Percentiles rank a stretch among this genome's conserved stretches.
These are phyloP conservation scores for Annona squamosa DNA, from an alignment of 164 flowering plant genomes.

Conservation along the genomic window DNA sequence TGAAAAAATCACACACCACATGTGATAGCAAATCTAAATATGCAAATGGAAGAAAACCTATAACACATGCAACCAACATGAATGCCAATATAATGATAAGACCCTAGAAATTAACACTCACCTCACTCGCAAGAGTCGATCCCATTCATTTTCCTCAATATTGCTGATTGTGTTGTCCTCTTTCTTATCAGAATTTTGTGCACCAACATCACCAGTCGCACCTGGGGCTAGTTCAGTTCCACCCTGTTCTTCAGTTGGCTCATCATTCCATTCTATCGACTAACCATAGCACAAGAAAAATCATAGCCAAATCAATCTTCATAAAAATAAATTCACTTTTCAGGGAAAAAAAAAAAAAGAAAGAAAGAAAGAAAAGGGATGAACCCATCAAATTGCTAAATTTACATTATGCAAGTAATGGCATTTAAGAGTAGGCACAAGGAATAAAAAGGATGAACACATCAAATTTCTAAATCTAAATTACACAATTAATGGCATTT, in stretches of 20 bases:
- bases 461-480: neutral
- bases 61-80: too few species aligned
- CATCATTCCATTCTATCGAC: conserved; percentile 97
- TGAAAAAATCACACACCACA: neutral
- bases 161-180: conserved; percentile 34
- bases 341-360: neutral
- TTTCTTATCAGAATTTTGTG: conserved; percentile 50
- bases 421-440: neutral
- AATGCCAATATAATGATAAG: neutral
- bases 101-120: conserved; percentile 18
- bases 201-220: conserved; percentile 35
- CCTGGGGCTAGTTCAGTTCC: conserved; percentile 42
- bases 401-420: too few species aligned
- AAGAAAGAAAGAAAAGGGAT: too few species aligned
- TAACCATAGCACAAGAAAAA: conserved; percentile 13
- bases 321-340: neutral
- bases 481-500: too few species aligned
- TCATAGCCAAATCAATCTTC: neutral
- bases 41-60: neutral
- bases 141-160: conserved; percentile 98
- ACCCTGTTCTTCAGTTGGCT: conserved; percentile 64
- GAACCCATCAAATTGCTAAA: neutral
- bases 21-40: neutral
- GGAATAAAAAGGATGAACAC: neutral
- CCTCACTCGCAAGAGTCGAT: conserved; percentile 85